Base-by-base conservation (phyloP, 371 early-diverging fungal genomes). In the Mucor lusitanicus region DNA sequence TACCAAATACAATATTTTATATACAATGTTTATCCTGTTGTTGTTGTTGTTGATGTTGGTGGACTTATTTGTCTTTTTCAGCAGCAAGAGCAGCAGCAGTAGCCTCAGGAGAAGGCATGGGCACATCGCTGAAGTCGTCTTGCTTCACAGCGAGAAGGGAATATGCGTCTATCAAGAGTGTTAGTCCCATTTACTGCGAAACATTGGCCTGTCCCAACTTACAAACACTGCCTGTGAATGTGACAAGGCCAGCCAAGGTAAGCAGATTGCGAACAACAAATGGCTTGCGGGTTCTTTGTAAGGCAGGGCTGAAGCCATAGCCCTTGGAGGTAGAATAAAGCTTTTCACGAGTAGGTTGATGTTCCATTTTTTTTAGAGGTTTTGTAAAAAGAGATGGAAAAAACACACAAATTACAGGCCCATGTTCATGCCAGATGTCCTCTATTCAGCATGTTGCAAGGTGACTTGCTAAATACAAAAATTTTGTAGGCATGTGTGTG, bases 41-140 rank as follows among this genome's bases (percentile, higher is more conserved):
- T 58, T 30, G 27, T 39, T 55, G 19, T n/a, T 13, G 35, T 56
- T 57, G 46, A 35, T 39, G 59, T 54, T 61, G 8, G 15, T 35
- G 33, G 15, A 23, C 35, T 57, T 50, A 42, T 7, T 66, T 59
- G 7, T 64, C 58, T 42, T 68, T 53, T 64, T 77, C 68, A 17
- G 68, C 65, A 62, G 79, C 75, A 23, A 66, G 65, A 33, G 70
- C 77, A n/a, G 76, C 74, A 13, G 76, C 81, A 56, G 74, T 75
- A 44, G 79, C 67, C 42, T 73, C 65, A 3, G 72, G 56, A 19
- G 63, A 65, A 19, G 88, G 86, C 50, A 85, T 56, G 28, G 80
- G 78, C 11, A 87, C 81, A 68, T 87, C 88, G 63, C 83, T 79
- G 64, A 87, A 85, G 64, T 87, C 86, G 70, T 87, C 88, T 59